These are phyloP conservation scores for Thielaviopsis punctulata DNA, from an alignment of 2,329 filamentous ascomycete genomes.

Conservation along the genomic window DNA sequence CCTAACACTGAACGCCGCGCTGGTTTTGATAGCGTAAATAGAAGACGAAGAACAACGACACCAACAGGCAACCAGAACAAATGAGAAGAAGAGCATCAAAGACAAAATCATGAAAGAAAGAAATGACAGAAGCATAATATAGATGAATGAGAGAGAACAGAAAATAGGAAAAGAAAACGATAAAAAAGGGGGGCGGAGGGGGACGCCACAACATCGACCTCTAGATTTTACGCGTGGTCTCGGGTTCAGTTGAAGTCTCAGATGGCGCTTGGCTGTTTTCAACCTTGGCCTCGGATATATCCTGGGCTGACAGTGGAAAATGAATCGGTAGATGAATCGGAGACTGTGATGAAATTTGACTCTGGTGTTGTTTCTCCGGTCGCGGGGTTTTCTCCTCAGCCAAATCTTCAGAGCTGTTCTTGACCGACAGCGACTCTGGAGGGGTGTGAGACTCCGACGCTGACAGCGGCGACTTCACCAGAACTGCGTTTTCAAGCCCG, in stretches of 20 bases:
- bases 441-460: slow-evolving; percentile 2
- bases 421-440: slow-evolving; percentile 4
- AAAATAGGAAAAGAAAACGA: not conserved
- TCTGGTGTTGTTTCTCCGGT: slow-evolving; percentile 1
- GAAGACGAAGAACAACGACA: not conserved
- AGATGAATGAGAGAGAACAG: not conserved
- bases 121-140: not conserved
- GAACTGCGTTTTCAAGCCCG: not conserved
- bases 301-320: not conserved
- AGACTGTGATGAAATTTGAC: not conserved
- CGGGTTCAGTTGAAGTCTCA: not conserved
- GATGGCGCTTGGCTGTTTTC: not conserved
- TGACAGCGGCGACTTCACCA: not conserved
- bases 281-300: not conserved
- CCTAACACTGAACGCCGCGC: not conserved
- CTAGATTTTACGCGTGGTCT: not conserved
- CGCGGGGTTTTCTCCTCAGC: slow-evolving; percentile 6
- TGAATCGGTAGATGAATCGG: slow-evolving; percentile 6
- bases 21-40: not conserved
- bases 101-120: not conserved
- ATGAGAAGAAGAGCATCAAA: not conserved
- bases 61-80: not conserved
- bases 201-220: not conserved
- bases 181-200: not conserved
- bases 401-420: not conserved